Percentiles rank a stretch among this genome's conserved stretches.
Evolutionary conservation across 1,284 basidiomycete genomes (phyloP).

Genomic region (Phlebopus sp.): DNA sequence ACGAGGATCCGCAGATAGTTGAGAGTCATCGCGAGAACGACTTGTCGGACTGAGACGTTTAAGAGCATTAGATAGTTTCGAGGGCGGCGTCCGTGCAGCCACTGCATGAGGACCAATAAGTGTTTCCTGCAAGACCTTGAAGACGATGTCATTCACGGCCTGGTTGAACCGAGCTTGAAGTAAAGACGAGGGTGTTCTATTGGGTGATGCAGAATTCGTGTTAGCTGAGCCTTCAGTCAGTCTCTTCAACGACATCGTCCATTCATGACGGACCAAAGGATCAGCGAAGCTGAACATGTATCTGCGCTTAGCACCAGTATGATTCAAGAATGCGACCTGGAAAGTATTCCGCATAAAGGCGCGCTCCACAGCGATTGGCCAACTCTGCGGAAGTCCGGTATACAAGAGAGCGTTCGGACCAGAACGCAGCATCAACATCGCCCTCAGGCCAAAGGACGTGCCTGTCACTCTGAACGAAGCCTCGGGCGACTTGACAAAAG

Average conservation of each 20-base stretch:
- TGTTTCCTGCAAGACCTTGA: constrained; percentile 82
- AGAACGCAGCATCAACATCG: constrained; percentile 75
- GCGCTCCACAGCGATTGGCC: constrained; percentile 77
- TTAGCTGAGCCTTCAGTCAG: constrained; percentile 53
- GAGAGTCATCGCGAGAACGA: constrained; percentile 25
- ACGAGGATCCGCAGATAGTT: constrained; percentile 21
- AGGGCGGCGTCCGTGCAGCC: constrained; percentile 20
- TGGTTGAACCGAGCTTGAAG: constrained; percentile 49
- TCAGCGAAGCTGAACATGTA: constrained; percentile 94
- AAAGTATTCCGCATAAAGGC: constrained; percentile 94
- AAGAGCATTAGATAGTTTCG: constrained; percentile 22
- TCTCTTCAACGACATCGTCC: constrained; percentile 67
- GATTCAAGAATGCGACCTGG: constrained; percentile 81
- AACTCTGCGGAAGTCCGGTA: constrained; percentile 72
- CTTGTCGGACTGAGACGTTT: constrained; percentile 25
- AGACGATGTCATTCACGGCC: constrained; percentile 70
- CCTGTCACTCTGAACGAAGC: constrained; percentile 88
- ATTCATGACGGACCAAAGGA: constrained; percentile 68
- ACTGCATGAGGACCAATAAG: constrained; percentile 50
- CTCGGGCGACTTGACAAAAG: constrained; percentile 71
- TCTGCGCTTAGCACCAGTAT: constrained; percentile 66
- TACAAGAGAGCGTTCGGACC: constrained; percentile 82
- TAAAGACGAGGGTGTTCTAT: constrained; percentile 32
- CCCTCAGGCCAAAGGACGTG: constrained; percentile 75
- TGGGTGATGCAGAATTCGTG: constrained; percentile 35